A percentile compares a stretch with the other conserved stretches of the same genome.
These are phyloP conservation scores for Aspergillus affinis DNA, from an alignment of 495 filamentous ascomycete genomes.

Conservation along the genomic window DNA sequence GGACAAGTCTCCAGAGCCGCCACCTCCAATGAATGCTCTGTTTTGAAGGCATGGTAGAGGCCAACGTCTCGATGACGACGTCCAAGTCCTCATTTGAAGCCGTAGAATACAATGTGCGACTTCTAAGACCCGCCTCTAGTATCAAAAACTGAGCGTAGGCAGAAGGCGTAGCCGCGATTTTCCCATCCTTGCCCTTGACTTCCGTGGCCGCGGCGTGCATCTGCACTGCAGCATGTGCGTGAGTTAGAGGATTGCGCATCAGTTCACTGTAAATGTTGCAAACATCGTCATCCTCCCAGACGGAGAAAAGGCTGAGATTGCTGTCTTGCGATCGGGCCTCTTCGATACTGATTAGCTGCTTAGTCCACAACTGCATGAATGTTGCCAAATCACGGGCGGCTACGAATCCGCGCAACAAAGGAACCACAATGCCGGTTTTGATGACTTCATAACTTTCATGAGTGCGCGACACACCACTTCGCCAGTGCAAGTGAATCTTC, in stretches of 20 bases:
- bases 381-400: slow-evolving; percentile 62
- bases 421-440: slow-evolving; percentile 48
- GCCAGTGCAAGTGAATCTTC: slow-evolving; percentile 41
- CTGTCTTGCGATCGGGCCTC: slow-evolving; percentile 32
- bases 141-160: slow-evolving; percentile 42
- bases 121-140: slow-evolving; percentile 38
- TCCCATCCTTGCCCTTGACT: slow-evolving; percentile 29
- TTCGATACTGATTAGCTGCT: slow-evolving; percentile 54
- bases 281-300: slow-evolving; percentile 66
- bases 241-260: slow-evolving; percentile 36
- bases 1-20: slow-evolving; percentile 46
- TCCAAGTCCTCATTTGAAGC: slow-evolving; percentile 27
- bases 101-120: slow-evolving; percentile 23
- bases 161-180: slow-evolving; percentile 28
- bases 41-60: slow-evolving; percentile 35
- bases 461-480: slow-evolving; percentile 11
- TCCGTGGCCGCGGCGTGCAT: slow-evolving; percentile 33
- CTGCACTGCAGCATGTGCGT: slow-evolving; percentile 31
- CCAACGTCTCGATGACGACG: slow-evolving; percentile 28
- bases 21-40: slow-evolving; percentile 45
- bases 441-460: slow-evolving; percentile 30
- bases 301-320: slow-evolving; percentile 33
- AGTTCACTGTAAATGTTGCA: slow-evolving; percentile 40
- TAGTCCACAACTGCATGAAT: slow-evolving; percentile 68
- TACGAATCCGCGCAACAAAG: slow-evolving; percentile 62